These are phyloP conservation scores for Thalassiosira profunda DNA, from an alignment of 108 stramenopile genomes.

Conservation along the genomic window DNA sequence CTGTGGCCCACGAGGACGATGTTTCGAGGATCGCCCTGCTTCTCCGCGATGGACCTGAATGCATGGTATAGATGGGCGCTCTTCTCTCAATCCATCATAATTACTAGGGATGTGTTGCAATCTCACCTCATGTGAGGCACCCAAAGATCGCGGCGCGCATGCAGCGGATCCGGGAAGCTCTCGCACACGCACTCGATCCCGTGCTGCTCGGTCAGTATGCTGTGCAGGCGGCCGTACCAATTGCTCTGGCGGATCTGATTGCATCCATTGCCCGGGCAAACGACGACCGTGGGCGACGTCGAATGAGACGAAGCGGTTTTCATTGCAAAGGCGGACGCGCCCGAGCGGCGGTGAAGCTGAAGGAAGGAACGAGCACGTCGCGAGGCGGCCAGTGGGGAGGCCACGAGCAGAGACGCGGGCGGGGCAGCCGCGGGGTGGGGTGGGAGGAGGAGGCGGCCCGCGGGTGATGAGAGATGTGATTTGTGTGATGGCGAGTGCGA, in stretches of 20 bases:
- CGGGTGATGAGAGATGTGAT: no score
- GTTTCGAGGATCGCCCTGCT: slow-evolving; percentile 31
- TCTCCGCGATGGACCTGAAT: slow-evolving; percentile 15
- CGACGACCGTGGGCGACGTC: slow-evolving; percentile 53
- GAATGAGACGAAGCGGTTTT: no score
- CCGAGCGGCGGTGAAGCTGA: no score
- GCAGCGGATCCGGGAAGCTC: slow-evolving; percentile 69
- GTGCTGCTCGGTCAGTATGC: slow-evolving; percentile 28
- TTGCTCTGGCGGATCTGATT: slow-evolving; percentile 56
- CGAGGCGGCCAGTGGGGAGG: no score
- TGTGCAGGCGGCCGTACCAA: slow-evolving; percentile 67
- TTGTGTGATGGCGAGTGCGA: no score
- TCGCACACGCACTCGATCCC: slow-evolving; percentile 56
- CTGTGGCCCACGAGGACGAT: slow-evolving; percentile 74
- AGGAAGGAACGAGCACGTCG: no score
- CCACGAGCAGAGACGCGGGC: no score
- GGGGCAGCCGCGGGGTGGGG: no score
- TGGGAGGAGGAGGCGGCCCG: no score
- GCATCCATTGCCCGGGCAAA: slow-evolving; percentile 80
- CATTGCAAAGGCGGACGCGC: no score
- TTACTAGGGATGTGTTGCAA: no score
- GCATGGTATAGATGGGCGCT: neutral
- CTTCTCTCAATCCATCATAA: no score
- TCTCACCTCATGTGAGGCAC: slow-evolving; percentile 65
- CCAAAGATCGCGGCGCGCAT: slow-evolving; percentile 70